Evolutionary conservation across 306 rosid species (phyloP).

Genomic region (Dalbergia cultrata): DNA sequence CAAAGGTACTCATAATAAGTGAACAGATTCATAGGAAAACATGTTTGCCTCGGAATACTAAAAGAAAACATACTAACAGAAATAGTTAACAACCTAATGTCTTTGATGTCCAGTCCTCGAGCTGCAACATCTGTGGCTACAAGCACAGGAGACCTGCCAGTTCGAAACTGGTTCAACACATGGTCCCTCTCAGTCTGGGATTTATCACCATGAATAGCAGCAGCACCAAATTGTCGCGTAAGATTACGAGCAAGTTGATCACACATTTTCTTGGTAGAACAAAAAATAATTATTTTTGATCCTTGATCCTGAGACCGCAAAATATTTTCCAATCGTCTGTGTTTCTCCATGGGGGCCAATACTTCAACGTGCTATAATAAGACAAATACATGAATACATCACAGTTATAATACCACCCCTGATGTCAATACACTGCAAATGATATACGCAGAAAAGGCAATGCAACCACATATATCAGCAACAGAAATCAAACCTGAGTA

Average conservation of each 20-base stretch:
- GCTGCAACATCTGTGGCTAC: slow-evolving; percentile 99
- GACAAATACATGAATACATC: slow-evolving; percentile 25
- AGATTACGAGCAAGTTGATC: slow-evolving; percentile 97
- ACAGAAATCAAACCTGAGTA: slow-evolving; percentile 76
- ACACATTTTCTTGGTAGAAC: slow-evolving; percentile 99
- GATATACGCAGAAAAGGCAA: not conserved
- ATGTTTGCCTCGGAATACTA: not conserved
- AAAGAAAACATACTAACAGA: slow-evolving; percentile 6
- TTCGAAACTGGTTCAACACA: slow-evolving; percentile 84
- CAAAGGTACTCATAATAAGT: not conserved
- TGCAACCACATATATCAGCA: slow-evolving; percentile 25
- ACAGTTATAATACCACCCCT: not conserved
- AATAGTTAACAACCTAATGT: slow-evolving; percentile 75
- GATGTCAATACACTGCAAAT: not conserved
- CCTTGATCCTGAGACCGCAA: slow-evolving; percentile 95
- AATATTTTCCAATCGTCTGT: slow-evolving; percentile 83
- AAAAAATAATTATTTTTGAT: slow-evolving; percentile 87
- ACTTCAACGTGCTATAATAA: slow-evolving; percentile 77
- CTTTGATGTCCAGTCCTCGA: slow-evolving; percentile 93
- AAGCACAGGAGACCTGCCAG: slow-evolving; percentile 92
- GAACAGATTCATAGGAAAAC: slow-evolving; percentile 10
- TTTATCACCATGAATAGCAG: slow-evolving; percentile 98
- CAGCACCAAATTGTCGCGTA: slow-evolving; percentile 93
- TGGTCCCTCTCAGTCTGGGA: slow-evolving; percentile 97
- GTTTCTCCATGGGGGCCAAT: slow-evolving; percentile 77